Evolutionary conservation across 768 basidiomycete genomes (phyloP).

Genomic region (Panaeolus papilionaceus): DNA sequence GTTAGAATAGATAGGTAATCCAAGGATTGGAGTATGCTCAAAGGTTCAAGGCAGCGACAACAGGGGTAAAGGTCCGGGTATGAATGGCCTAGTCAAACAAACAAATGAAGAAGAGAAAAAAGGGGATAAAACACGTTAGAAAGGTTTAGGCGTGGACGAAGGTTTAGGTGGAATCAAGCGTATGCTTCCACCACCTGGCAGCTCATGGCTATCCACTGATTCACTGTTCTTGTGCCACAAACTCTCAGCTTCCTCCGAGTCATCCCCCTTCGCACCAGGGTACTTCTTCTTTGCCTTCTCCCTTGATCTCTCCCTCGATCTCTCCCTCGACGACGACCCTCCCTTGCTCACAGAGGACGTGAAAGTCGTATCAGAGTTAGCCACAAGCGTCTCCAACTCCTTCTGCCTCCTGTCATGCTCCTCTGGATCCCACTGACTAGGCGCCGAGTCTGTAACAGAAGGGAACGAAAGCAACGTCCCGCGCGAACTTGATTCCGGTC

Average conservation of each 20-base stretch:
- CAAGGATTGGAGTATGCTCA: background rate
- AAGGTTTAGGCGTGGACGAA: background rate
- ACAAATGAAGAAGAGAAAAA: background rate
- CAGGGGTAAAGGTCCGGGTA: background rate
- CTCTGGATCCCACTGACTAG: slow-evolving; percentile 48
- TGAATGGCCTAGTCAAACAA: background rate
- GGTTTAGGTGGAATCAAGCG: slow-evolving; percentile 11
- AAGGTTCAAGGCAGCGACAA: background rate
- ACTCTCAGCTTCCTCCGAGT: slow-evolving; percentile 66
- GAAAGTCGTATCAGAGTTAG: slow-evolving; percentile 27
- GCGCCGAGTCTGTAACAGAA: slow-evolving; percentile 56
- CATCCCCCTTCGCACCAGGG: slow-evolving; percentile 57
- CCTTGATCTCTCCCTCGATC: slow-evolving; percentile 36
- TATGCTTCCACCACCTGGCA: slow-evolving; percentile 9
- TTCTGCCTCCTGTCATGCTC: slow-evolving; percentile 29
- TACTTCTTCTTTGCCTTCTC: slow-evolving; percentile 58
- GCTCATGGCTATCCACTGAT: slow-evolving; percentile 9
- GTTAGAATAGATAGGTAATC: slow-evolving; percentile 5
- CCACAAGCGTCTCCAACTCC: slow-evolving; percentile 21
- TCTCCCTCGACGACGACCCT: slow-evolving; percentile 26
- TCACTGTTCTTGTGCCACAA: slow-evolving; percentile 44
- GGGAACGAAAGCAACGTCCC: slow-evolving; percentile 55
- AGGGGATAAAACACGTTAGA: background rate
- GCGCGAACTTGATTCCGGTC: slow-evolving; percentile 25
- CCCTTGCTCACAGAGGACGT: background rate